Conservation (phyloP, 139 green algal species). For the Auxenochlorella pyrenoidosa region DNA sequence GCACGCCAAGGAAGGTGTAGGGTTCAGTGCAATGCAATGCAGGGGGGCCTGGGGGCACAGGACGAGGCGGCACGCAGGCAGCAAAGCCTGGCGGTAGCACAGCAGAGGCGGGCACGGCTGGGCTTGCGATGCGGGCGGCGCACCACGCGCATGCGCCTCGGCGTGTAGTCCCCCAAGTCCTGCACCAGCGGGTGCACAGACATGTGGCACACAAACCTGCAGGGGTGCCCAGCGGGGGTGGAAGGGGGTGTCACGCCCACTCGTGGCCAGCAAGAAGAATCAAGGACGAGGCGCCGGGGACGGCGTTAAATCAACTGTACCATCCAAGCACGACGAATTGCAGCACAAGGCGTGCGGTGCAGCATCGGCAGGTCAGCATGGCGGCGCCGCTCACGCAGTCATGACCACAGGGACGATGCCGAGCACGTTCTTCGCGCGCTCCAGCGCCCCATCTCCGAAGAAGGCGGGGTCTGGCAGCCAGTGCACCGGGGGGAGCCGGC, state of each 20-base stretch:
- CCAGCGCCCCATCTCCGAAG: not conserved
- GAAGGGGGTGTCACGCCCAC: too few relatives aligned
- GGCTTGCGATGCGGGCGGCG: not conserved
- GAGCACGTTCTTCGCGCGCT: not conserved
- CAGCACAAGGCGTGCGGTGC: too few relatives aligned
- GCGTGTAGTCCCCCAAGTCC: slow-evolving; percentile 25
- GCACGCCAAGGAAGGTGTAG: not conserved
- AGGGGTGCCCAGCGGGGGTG: not conserved
- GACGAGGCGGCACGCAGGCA: not conserved
- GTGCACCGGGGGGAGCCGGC: slow-evolving; percentile 7
- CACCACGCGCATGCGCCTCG: slow-evolving; percentile 32
- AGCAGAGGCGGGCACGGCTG: not conserved
- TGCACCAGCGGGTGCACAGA: slow-evolving; percentile 13
- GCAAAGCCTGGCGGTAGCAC: not conserved
- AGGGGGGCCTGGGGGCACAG: too few relatives aligned
- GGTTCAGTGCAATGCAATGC: not conserved
- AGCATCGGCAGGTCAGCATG: too few relatives aligned
- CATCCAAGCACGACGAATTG: too few relatives aligned
- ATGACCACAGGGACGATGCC: slow-evolving; percentile 16
- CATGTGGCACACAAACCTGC: slow-evolving; percentile 45
- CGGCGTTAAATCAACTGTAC: too few relatives aligned
- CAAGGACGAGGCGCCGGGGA: too few relatives aligned
- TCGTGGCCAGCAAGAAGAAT: too few relatives aligned
- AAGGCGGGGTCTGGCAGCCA: slow-evolving; percentile 18
- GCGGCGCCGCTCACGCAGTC: slow-evolving; percentile 23